A percentile compares a stretch with the other conserved stretches of the same genome.
Conservation (phyloP, 257 asterid genomes). For the Voacanga thouarsii region DNA sequence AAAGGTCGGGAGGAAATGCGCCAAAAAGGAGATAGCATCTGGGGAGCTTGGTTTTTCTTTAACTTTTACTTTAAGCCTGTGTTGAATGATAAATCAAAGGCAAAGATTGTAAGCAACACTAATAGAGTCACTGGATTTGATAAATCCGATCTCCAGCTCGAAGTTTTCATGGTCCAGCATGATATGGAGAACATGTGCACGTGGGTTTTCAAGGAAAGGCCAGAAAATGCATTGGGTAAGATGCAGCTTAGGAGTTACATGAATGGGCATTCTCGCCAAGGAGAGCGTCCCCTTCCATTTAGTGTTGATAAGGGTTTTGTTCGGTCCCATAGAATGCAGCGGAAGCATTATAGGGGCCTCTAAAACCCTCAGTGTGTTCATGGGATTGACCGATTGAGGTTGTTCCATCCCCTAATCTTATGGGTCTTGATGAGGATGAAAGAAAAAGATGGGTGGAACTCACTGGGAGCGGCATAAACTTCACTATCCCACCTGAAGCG, state of each 20-base stretch:
- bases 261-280: slow-evolving; percentile 98
- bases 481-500: slow-evolving; percentile 66
- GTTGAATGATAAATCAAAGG: slow-evolving; percentile 72
- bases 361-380: slow-evolving; percentile 95
- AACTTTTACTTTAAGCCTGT: slow-evolving; percentile 90
- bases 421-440: slow-evolving; percentile 62
- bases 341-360: slow-evolving; percentile 91
- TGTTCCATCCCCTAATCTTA: slow-evolving; percentile 61
- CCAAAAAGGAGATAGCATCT: slow-evolving; percentile 74
- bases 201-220: slow-evolving; percentile 95
- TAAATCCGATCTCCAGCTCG: slow-evolving; percentile 80
- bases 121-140: slow-evolving; percentile 81
- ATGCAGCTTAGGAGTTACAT: slow-evolving; percentile 95
- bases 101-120: slow-evolving; percentile 61
- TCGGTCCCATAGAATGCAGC: slow-evolving; percentile 90
- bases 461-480: slow-evolving; percentile 69
- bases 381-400: slow-evolving; percentile 86
- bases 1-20: slow-evolving; percentile 61
- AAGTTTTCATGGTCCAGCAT: slow-evolving; percentile 89
- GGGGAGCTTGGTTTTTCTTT: slow-evolving; percentile 99
- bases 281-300: slow-evolving; percentile 84
- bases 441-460: slow-evolving; percentile 80
- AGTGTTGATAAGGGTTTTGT: slow-evolving; percentile 82
- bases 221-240: slow-evolving; percentile 86
- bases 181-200: slow-evolving; percentile 98